Evolutionary conservation across 345 rosid species (phyloP).

Genomic region (Dovyalis caffra): DNA sequence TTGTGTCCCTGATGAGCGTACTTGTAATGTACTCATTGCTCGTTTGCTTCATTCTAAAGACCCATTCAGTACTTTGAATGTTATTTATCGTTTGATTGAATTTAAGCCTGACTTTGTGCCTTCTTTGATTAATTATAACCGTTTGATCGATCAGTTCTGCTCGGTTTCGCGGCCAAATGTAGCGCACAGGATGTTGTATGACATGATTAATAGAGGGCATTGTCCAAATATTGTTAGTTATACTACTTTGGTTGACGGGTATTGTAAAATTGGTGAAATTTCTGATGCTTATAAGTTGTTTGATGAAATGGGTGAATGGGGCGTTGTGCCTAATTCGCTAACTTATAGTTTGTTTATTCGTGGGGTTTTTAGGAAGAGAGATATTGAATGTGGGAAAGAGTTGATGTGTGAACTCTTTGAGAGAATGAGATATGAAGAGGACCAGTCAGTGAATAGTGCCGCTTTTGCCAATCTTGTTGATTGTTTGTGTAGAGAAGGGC

Average conservation of each 20-base stretch:
- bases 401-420: conserved; percentile 62
- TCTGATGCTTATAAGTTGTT: conserved; percentile 56
- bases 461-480: conserved; percentile 69
- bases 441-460: conserved; percentile 41
- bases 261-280: conserved; percentile 38
- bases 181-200: conserved; percentile 56
- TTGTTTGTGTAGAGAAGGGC: conserved; percentile 69
- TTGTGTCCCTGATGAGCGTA: conserved; percentile 63
- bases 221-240: conserved; percentile 61
- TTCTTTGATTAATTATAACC: conserved; percentile 64
- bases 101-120: conserved; percentile 65
- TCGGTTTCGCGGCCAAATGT: conserved; percentile 32
- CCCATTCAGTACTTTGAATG: conserved; percentile 45
- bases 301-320: conserved; percentile 63
- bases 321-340: conserved; percentile 51
- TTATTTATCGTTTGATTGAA: conserved; percentile 42
- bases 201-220: conserved; percentile 64
- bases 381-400: conserved; percentile 38
- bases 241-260: conserved; percentile 66
- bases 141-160: conserved; percentile 71
- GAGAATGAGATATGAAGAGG: conserved; percentile 47
- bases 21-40: conserved; percentile 68
- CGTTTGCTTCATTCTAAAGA: conserved; percentile 56
- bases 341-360: conserved; percentile 56
- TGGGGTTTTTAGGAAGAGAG: conserved; percentile 56